Evolutionary conservation across 345 rosid genomes (phyloP).

Genomic region (Eutrema japonicum): DNA sequence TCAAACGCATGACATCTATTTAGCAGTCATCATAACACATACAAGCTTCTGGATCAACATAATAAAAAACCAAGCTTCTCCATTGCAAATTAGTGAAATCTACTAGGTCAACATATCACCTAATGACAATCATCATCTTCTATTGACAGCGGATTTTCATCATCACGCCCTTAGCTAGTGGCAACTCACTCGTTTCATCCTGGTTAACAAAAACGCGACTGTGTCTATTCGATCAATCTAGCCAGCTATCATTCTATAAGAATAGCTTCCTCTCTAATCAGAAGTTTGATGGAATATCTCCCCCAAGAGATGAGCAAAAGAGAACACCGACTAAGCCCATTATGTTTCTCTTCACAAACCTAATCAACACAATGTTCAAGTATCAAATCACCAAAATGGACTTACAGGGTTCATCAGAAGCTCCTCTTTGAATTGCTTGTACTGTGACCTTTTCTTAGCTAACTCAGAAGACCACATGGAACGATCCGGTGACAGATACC

Average conservation of each 20-base stretch:
- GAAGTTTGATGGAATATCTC: not conserved
- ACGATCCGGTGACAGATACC: constrained; percentile 83
- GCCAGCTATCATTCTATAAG: not conserved
- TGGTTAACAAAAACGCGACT: not conserved
- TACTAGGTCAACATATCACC: not conserved
- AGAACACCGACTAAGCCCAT: not conserved
- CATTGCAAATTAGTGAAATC: not conserved
- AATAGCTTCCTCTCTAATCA: not conserved
- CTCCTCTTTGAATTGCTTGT: constrained; percentile 85
- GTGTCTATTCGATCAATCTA: not conserved
- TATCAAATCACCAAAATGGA: constrained; percentile 22
- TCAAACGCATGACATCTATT: constrained; percentile 15
- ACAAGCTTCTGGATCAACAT: constrained; percentile 8
- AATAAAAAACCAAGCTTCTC: constrained; percentile 9
- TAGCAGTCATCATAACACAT: constrained; percentile 1
- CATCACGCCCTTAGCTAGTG: constrained; percentile 2
- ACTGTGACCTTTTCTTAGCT: constrained; percentile 88
- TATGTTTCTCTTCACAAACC: not conserved
- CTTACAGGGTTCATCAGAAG: constrained; percentile 96
- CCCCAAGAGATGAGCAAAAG: not conserved
- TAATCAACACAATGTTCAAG: not conserved
- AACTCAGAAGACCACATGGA: constrained; percentile 79
- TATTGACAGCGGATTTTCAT: constrained; percentile 15
- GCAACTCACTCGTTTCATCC: not conserved
- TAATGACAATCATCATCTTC: constrained; percentile 12